Conservation (phyloP, 2,329 filamentous ascomycete species). For the Meredithiella fracta region DNA sequence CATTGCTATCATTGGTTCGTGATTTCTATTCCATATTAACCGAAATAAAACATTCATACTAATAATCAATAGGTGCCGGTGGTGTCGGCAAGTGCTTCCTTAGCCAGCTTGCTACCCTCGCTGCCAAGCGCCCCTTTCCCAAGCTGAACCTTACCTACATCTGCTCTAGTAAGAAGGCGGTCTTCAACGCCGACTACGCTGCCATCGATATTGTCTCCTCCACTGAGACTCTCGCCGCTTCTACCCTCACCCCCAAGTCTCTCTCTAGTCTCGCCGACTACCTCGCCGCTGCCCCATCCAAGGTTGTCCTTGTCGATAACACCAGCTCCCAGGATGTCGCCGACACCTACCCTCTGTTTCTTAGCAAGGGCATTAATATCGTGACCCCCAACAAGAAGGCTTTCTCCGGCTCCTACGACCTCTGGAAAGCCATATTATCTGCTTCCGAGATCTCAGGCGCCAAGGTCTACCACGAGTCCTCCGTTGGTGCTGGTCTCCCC, state of each 20-base stretch:
- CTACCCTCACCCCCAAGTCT: conserved; percentile 46
- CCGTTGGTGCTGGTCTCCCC: conserved; percentile 81
- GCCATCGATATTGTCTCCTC: conserved; percentile 44
- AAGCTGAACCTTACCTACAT: conserved; percentile 70
- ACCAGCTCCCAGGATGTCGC: conserved; percentile 82
- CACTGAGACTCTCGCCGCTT: conserved; percentile 46
- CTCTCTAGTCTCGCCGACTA: conserved; percentile 59
- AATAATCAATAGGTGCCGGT: conserved; percentile 50
- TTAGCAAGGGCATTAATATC: conserved; percentile 70
- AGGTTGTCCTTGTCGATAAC: conserved; percentile 82
- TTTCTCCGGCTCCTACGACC: conserved; percentile 63
- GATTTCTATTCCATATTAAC: not conserved
- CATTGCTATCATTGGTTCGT: conserved; percentile 36
- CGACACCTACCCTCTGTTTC: conserved; percentile 62
- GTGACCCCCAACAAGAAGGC: conserved; percentile 98
- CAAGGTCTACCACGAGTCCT: conserved; percentile 87
- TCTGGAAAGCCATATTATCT: conserved; percentile 79
- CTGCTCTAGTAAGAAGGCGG: conserved; percentile 66
- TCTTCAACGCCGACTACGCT: conserved; percentile 59
- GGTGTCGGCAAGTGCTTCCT: conserved; percentile 90
- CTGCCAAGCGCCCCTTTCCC: conserved; percentile 47
- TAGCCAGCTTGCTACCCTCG: conserved; percentile 55
- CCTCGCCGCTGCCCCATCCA: conserved; percentile 60
- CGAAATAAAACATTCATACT: not conserved
- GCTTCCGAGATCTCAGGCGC: conserved; percentile 55